phyloP scores from a whole-genome alignment of 2,329 filamentous ascomycete species.

The Ceratocystis cacaofunesta region DNA sequence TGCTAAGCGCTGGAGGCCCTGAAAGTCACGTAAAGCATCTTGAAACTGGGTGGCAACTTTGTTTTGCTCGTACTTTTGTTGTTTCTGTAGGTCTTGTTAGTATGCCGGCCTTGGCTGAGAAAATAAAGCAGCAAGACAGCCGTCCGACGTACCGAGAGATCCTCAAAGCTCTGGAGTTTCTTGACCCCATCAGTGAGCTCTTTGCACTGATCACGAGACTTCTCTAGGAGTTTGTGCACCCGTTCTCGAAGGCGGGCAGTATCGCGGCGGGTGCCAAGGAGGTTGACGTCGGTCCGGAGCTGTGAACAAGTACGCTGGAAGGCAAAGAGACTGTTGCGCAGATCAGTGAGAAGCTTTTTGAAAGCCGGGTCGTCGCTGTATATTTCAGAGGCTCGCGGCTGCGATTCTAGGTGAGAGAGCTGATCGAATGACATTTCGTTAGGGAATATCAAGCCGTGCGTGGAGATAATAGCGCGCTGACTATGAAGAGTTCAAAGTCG shows the following conservation, averaged over 20 bases:
- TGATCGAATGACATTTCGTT: conserved; percentile 76
- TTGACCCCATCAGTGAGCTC: conserved; percentile 88
- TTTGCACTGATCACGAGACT: conserved; percentile 75
- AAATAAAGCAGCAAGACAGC: background rate
- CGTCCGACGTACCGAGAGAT: conserved; percentile 47
- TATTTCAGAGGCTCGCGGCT: conserved; percentile 44
- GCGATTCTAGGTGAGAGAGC: conserved; percentile 66
- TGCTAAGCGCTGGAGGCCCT: conserved; percentile 74
- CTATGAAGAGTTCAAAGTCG: background rate
- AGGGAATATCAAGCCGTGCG: background rate
- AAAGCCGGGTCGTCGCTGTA: conserved; percentile 93
- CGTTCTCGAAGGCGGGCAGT: conserved; percentile 81
- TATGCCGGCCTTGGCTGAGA: background rate
- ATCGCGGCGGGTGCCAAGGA: conserved; percentile 80
- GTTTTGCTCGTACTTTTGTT: conserved; percentile 91
- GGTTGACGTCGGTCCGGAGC: conserved; percentile 66
- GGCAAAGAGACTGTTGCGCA: conserved; percentile 79
- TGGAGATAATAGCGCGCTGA: background rate
- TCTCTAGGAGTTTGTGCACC: conserved; percentile 74
- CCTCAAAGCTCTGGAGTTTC: conserved; percentile 75
- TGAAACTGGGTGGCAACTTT: conserved; percentile 92
- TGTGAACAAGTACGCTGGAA: conserved; percentile 79
- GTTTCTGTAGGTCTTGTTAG: conserved; percentile 42
- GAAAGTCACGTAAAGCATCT: conserved; percentile 76
- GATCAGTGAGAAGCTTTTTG: conserved; percentile 61